phyloP scores from a whole-genome alignment of 306 rosid species.

The Fragaria iinumae region DNA sequence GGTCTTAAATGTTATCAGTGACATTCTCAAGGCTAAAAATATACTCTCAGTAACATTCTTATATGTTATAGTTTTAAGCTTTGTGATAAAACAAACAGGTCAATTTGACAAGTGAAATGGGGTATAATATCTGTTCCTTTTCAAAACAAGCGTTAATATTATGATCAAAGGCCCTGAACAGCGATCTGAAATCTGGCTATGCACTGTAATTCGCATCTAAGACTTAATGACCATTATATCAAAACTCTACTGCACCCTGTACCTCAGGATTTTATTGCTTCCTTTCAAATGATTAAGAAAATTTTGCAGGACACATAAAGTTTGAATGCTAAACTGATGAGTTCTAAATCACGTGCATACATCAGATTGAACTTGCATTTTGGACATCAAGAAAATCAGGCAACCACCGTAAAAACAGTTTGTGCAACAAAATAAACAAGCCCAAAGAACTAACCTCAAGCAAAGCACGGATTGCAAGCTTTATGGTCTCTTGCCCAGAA shows the following conservation, averaged over 20 bases:
- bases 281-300: background rate
- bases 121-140: background rate
- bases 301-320: background rate
- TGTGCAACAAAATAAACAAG: background rate
- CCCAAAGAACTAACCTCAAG: constrained; percentile 59
- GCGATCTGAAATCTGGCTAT: background rate
- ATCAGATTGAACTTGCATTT: background rate
- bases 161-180: background rate
- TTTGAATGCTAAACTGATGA: background rate
- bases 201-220: background rate
- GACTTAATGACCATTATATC: background rate
- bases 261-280: background rate
- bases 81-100: background rate
- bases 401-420: background rate
- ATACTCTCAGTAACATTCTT: background rate
- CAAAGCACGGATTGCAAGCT: constrained; percentile 91
- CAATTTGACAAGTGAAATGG: background rate
- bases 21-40: background rate
- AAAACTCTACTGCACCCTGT: background rate
- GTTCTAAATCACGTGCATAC: background rate
- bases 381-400: background rate
- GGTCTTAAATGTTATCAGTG: too few relatives aligned
- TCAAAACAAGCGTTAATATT: too few relatives aligned
- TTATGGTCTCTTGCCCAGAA: constrained; percentile 83
- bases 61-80: background rate